Evolutionary conservation across 2,329 filamentous ascomycete species (phyloP), one percentile per base, ranked within the genome.

Genomic region (Colletotrichum sp.): DNA sequence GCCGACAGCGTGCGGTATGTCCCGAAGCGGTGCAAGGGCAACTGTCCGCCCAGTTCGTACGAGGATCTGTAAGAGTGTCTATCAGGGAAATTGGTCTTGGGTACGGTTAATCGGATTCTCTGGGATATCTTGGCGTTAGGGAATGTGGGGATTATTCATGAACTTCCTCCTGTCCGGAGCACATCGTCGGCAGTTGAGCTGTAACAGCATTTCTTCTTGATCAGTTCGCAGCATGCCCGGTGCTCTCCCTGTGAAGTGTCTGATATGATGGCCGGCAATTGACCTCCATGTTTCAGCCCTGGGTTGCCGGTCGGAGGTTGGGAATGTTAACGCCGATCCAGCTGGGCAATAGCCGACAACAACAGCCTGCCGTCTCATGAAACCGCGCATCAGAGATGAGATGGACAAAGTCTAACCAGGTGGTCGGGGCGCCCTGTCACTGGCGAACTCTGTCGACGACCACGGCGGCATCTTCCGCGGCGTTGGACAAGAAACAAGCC

Each of bases 1-100:
- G 84, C 83, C 12, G 77, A 79, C 2, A 80, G 83, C 76, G 84
- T 88, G 36, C 81, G 82, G 75, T 88, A 88, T 66, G 77, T 86
- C 75, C 86, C 86, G 57, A 88, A 88, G 82, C 79, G 71, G 73
- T 78, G 78, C 34, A 78, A 75, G 63, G 77, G 76, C 25, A 77
- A 78, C 62, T 75, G 63, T 8, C n/a, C 59, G 59, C 32, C 30
- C 19, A 27, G 19, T 30, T 22, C 22, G 8, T 57, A 57, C n/a
- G 72, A 62, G 15, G 77, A 79, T 32, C 70, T 79, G 36, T 76
- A 52, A 73, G 32, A 27, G 13, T 27, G 12, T 13, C 22, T 49
- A 8, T n/a, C 11, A 49, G 59, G 19, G 19, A 62, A 1, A 22
- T 29, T 62, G 59, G n/a, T 32, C 22, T n/a, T 44, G 39, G 39